phyloP scores from a whole-genome alignment of 495 filamentous ascomycete species.

The Aspergillus heteromorphus region DNA sequence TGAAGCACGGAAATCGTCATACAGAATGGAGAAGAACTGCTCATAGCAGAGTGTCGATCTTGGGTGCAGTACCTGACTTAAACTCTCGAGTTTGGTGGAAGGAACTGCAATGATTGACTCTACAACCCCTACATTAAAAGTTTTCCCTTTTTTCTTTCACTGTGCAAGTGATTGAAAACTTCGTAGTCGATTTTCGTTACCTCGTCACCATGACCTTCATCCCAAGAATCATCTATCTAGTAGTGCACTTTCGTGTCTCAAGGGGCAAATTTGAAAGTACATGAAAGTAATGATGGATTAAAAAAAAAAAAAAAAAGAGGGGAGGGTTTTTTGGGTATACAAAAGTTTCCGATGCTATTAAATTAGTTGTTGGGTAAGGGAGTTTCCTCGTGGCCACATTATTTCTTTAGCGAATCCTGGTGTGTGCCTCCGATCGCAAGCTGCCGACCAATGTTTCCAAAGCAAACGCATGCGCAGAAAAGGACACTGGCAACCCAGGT shows the following conservation, averaged over 20 bases:
- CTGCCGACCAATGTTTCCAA: constrained; percentile 89
- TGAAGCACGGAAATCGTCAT: constrained; percentile 61
- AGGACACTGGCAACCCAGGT: constrained; percentile 90
- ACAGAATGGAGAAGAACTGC: constrained; percentile 57
- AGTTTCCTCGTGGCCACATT: neutral
- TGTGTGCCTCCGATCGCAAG: constrained; percentile 48
- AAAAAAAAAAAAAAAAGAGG: no score
- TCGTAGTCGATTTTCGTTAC: neutral
- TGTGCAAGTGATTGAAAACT: neutral
- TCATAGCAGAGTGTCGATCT: constrained; percentile 49
- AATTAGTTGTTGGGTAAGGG: neutral
- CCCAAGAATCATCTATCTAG: neutral
- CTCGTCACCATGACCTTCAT: neutral
- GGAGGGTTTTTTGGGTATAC: neutral
- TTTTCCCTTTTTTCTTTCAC: neutral
- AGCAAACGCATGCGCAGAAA: constrained; percentile 91
- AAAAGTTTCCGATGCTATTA: neutral
- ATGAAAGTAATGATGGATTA: neutral
- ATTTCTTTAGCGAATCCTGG: constrained; percentile 18
- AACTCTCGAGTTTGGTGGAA: constrained; percentile 41
- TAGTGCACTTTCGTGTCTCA: neutral
- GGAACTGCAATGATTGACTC: constrained; percentile 66
- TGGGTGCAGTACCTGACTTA: constrained; percentile 59
- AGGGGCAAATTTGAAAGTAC: neutral
- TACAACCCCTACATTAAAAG: constrained; percentile 38